Base-by-base conservation (phyloP, 2,329 filamentous ascomycete species). In the Hymenotorrendiella dingleyae region DNA sequence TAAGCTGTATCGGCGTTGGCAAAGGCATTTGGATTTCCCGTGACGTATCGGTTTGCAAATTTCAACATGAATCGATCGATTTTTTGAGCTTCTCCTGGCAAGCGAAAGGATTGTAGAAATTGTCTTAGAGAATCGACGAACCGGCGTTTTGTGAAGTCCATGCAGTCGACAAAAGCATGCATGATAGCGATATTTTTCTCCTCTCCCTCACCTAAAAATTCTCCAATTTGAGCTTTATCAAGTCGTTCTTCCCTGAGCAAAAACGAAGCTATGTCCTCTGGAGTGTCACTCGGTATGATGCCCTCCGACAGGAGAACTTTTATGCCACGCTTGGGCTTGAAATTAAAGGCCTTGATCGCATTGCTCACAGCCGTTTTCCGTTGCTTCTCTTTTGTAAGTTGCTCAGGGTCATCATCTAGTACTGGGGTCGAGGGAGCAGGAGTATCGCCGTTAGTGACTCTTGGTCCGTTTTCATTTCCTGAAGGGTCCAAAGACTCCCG, bases 1-100 rank as follows among this genome's bases (percentile, higher is more conserved):
- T 98, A 98, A 11, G 93, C 91, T 0, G 94, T 98, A 62, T 98
- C 94, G 2, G 93, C 94, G 58, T 97, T 98, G 26, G 93, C 93
- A 64, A 95, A 98, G 1, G 93, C 91, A 59, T 95, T 95, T 0
- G 93, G 93, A 55, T 98, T 98, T 22, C 90, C 90, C 47, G 83
- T 84, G 39, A 94, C 86, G 62, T 98, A 98, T 47, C 91, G 82
- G 64, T 97, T 91, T 8, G 93, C 93, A 66, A 97, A 98, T 64
- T 98, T 98, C 53, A 98, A 71, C 93, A 98, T 97, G 67, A 97
- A 94, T 36, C 93, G 86, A 78, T 98, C 93, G 54, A 98, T 98
- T 70, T 98, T 98, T 62, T 98, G 93, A 0, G 90, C 90, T 65
- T 98, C 93, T 47, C 93, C 93, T 0, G 93, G 93, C 11, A 98